A percentile compares a stretch with the other conserved stretches of the same genome.
phyloP scores from a whole-genome alignment of 2,329 filamentous ascomycete species.

The Pseudogymnoascus sp. region DNA sequence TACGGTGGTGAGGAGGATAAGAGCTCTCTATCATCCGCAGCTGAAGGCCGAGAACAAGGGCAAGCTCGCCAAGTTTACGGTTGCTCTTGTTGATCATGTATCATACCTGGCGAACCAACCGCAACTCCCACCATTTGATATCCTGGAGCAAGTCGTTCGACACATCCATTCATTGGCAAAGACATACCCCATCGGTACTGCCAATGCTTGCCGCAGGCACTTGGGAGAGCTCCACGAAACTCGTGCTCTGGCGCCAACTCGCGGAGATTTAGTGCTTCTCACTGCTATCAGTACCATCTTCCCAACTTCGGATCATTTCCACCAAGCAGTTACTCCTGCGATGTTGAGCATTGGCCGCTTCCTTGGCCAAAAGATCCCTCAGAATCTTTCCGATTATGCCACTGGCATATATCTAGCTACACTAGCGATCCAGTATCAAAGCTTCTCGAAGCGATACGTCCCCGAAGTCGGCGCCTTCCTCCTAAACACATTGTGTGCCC shows the following conservation, averaged over 20 bases:
- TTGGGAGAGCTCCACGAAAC: conserved; percentile 49
- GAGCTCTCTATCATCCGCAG: conserved; percentile 86
- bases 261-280: conserved; percentile 73
- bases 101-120: conserved; percentile 39
- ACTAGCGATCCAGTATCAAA: conserved; percentile 75
- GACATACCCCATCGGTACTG: conserved; percentile 71
- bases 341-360: conserved; percentile 79
- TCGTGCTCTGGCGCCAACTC: conserved; percentile 46
- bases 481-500: conserved; percentile 62
- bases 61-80: conserved; percentile 64
- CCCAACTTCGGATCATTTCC: conserved; percentile 94
- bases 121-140: conserved; percentile 50
- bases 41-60: conserved; percentile 78
- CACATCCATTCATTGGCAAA: conserved; percentile 92
- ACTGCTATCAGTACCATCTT: conserved; percentile 80
- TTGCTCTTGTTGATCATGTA: conserved; percentile 57
- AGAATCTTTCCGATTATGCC: conserved; percentile 57
- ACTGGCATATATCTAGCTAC: conserved; percentile 74
- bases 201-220: conserved; percentile 68
- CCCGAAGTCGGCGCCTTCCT: conserved; percentile 82
- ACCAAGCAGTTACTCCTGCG: conserved; percentile 86
- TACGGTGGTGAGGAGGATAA: conserved; percentile 78
- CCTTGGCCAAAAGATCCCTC: conserved; percentile 68
- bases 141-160: conserved; percentile 73
- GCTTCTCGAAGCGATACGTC: conserved; percentile 75